A percentile compares a stretch with the other conserved stretches of the same genome.
Conservation (phyloP, 257 asterid genomes). For the Henckelia pumila region DNA sequence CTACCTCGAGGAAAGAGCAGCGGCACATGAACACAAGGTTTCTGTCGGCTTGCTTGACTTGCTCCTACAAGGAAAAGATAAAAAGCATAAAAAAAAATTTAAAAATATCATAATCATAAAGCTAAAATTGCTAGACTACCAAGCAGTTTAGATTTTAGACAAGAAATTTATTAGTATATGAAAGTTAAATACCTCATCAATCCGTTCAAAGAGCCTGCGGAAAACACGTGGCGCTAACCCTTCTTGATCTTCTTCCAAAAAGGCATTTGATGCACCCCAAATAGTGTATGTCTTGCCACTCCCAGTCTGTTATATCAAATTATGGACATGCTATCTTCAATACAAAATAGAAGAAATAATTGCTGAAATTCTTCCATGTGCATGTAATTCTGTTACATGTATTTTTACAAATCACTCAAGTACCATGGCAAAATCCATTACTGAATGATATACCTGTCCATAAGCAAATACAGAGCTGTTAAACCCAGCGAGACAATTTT, state of each 20-base stretch:
- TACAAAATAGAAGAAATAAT: constrained; percentile 7
- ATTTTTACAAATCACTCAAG: not conserved
- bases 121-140: constrained; percentile 16
- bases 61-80: constrained; percentile 62
- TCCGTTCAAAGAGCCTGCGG: constrained; percentile 68
- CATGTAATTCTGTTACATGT: constrained; percentile 5
- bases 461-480: constrained; percentile 98
- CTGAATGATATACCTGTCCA: constrained; percentile 68
- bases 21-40: constrained; percentile 85
- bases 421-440: not conserved
- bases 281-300: constrained; percentile 97
- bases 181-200: constrained; percentile 55
- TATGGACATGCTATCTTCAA: constrained; percentile 19
- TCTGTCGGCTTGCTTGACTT: constrained; percentile 75
- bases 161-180: constrained; percentile 2
- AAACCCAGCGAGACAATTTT: constrained; percentile 96
- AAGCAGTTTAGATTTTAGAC: not conserved
- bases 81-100: not conserved
- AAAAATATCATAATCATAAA: not conserved
- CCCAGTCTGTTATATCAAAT: constrained; percentile 68
- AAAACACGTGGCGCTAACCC: constrained; percentile 98
- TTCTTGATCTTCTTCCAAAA: constrained; percentile 77
- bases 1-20: constrained; percentile 97
- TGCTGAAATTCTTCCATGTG: constrained; percentile 7
- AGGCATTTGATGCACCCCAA: constrained; percentile 93